Evolutionary conservation across 176 grass and related monocot genomes (phyloP), one percentile per base, ranked within the genome.

Genomic region (Hyparrhenia diplandra): DNA sequence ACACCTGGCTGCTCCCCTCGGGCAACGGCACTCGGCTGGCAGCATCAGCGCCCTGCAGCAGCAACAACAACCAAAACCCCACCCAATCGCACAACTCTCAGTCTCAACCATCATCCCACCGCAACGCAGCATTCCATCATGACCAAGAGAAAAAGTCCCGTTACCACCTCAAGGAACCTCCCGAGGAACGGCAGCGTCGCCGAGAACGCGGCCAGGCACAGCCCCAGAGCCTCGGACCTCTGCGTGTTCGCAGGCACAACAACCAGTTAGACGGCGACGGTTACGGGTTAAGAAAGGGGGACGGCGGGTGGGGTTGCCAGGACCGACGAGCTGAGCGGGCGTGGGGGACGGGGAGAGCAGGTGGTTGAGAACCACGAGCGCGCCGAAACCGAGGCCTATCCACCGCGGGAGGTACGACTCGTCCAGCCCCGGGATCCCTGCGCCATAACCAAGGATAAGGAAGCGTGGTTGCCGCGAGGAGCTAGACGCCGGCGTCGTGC

Each of bases 361-460:
- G 91, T 98, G 86, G 79, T 98, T 98, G 79, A 98, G 90, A 30
- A 93, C 37, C 51, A 98, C 87, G 60, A 98, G 86, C 28, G 86
- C 83, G 29, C 92, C 88, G 73, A 91, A 88, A n/a, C 90, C 84
- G 29, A 86, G 21, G 41, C 88, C 90, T 54, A 98, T 91, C 92
- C 93, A 98, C 75, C 88, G 81, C 37, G 92, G 96, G 35, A 98
- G 82, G 84, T 98, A 89, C 43, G 96, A 93, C 84, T 98, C 96
- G 61, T 95, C 88, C 5, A 98, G 79, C 12, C 96, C 92, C 14
- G 90, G 92, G 61, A 98, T 98, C 42, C 95, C 92, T 98, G 84
- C 20, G 35, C 40, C 34, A 70, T 30, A 64, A 2, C 18, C n/a
- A 69, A 2, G 29, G 8, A 28, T 4, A 57, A 57, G 8, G 8